Conservation (phyloP, 495 filamentous ascomycete species). For the Tuber umbilicatum region DNA sequence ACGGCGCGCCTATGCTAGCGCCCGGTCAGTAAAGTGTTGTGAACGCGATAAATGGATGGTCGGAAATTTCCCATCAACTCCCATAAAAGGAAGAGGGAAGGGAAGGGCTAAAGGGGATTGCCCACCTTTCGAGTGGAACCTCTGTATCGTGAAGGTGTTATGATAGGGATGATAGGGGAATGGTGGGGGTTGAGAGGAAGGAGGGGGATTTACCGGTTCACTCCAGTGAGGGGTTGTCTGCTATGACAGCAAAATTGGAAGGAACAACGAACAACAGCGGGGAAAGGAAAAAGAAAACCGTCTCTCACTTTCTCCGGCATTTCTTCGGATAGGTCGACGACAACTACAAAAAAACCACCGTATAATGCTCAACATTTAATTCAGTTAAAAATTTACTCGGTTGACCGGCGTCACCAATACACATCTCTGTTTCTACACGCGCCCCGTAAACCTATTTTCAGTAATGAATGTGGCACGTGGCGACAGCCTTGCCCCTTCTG, state of each 20-base stretch:
- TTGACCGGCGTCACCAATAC: not conserved
- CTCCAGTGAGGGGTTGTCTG: conserved; percentile 13
- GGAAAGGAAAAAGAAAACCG: not conserved
- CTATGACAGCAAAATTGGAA: conserved; percentile 6
- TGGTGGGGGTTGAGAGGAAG: conserved; percentile 12
- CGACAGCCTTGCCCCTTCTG: not conserved
- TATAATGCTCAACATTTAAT: too few relatives aligned
- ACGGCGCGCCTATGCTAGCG: conserved; percentile 5
- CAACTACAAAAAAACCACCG: not conserved
- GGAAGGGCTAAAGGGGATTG: not conserved
- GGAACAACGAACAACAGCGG: conserved; percentile 21
- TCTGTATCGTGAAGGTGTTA: not conserved
- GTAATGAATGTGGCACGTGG: not conserved
- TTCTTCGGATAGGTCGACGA: not conserved
- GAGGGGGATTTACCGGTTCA: conserved; percentile 15
- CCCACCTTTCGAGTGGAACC: not conserved
- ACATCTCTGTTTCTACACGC: not conserved
- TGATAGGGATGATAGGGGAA: conserved; percentile 5
- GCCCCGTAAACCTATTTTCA: not conserved
- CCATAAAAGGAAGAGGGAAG: not conserved
- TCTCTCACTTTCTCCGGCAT: not conserved
- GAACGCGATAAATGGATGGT: not conserved
- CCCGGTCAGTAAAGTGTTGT: conserved; percentile 3
- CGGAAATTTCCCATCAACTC: not conserved
- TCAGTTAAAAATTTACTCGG: too few relatives aligned